A percentile compares a stretch with the other conserved stretches of the same genome.
phyloP scores from a whole-genome alignment of 352 stramenopile genomes.

The Phytophthora tentaculata region DNA sequence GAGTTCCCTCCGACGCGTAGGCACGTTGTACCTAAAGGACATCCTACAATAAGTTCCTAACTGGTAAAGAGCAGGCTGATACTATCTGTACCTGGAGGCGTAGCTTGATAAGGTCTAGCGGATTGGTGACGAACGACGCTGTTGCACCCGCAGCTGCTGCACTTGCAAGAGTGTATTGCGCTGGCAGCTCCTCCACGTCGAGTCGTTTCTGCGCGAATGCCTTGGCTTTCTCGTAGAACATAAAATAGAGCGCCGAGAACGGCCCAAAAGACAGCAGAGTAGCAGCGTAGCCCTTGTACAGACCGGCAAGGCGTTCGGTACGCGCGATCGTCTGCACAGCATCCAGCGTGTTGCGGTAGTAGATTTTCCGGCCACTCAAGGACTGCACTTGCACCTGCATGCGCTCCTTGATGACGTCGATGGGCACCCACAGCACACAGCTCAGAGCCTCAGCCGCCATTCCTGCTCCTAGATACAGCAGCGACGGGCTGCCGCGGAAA shows the following conservation, averaged over 20 bases:
- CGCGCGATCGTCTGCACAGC: constrained; percentile 91
- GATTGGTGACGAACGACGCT: constrained; percentile 97
- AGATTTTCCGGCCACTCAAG: constrained; percentile 35
- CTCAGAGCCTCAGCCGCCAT: constrained; percentile 82
- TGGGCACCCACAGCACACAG: constrained; percentile 98
- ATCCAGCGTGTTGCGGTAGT: constrained; percentile 94
- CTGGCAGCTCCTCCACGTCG: constrained; percentile 49
- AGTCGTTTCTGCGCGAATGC: constrained; percentile 53
- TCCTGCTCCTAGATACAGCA: constrained; percentile 74
- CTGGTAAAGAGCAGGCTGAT: background rate
- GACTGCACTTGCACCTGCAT: constrained; percentile 94
- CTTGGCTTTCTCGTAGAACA: constrained; percentile 96
- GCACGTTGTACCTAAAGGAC: constrained; percentile 83
- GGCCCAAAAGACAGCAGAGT: constrained; percentile 97
- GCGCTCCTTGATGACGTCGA: constrained; percentile 99
- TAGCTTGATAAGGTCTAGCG: constrained; percentile 97
- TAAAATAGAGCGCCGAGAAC: constrained; percentile 98
- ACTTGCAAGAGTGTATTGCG: constrained; percentile 67
- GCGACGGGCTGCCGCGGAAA: constrained; percentile 56
- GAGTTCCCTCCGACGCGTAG: constrained; percentile 40
- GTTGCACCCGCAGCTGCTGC: constrained; percentile 87
- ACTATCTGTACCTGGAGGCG: constrained; percentile 88
- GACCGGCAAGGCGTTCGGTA: constrained; percentile 89
- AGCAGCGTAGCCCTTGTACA: constrained; percentile 96
- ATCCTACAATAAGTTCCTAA: constrained; percentile 2